Base-by-base conservation (phyloP, 169 alveolate species). In the Eimeria tenella region DNA sequence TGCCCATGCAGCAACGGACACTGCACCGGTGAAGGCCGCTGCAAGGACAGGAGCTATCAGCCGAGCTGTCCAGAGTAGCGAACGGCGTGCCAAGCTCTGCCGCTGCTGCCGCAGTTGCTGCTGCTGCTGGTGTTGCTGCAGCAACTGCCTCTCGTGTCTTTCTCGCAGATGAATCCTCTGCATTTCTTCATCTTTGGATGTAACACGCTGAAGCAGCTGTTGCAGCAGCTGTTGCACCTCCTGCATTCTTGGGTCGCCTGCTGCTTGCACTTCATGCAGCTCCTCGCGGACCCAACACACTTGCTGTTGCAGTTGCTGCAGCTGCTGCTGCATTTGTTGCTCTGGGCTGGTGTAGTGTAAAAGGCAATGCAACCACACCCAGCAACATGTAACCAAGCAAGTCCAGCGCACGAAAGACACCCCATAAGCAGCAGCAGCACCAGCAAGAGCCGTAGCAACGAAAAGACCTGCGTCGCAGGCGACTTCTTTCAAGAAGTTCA, bases 271-370 rank as follows among this genome's bases (percentile, higher is more conserved):
- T n/a, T 75, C 65, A 25, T 31, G 86, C 63, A 75, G 86, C 86
- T 75, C 86, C 23, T 75, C 31, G 25, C 86, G 86, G 8, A 75
- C 63, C 49, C 63, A 17, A 13, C n/a, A 8, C 60, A 75, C 63
- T 17, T 75, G 86, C 86, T 75, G 65, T 65, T 75, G 86, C 63
- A 75, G 60, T 62, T 15, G 86, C 63, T 15, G 86, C 86, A 75
- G 86, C 86, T 75, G 86, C 63, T 75, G 86, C 86, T 75, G 86
- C 60, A 75, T 58, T 21, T 17, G 86, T 65, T 75, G 60, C 63
- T 75, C 86, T 6, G 86, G 86, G 86, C 86, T 75, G 6, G 65
- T 75, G 86, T 75, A 75, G 42, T 62, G n/a, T 25, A 15, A 31
- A 25, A 75, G 7, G 63, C 86, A 75, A 62, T 62, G 86, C 23